Evolutionary conservation across 495 filamentous ascomycete genomes (phyloP).

Genomic region (Penicillium taxi): DNA sequence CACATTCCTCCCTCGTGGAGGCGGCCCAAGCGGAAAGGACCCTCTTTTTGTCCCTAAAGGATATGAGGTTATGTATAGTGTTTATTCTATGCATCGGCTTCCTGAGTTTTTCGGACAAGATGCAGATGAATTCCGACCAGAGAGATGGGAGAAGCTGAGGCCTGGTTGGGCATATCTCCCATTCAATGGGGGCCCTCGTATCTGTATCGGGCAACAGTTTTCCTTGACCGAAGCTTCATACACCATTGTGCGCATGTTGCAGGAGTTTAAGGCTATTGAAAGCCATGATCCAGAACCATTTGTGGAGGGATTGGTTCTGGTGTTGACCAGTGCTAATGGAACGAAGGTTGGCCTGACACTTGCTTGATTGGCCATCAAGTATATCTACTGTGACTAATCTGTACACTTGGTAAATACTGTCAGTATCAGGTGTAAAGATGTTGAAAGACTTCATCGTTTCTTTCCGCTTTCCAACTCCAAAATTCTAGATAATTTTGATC

Average conservation of each 20-base stretch:
- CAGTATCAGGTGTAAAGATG: too few relatives aligned
- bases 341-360: slow-evolving; percentile 14
- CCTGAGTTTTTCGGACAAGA: slow-evolving; percentile 41
- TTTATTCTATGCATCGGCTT: slow-evolving; percentile 38
- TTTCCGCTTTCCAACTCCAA: too few relatives aligned
- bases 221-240: slow-evolving; percentile 51
- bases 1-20: slow-evolving; percentile 42
- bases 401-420: too few relatives aligned
- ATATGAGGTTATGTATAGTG: slow-evolving; percentile 12
- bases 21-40: slow-evolving; percentile 34
- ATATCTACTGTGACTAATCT: too few relatives aligned
- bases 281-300: slow-evolving; percentile 30
- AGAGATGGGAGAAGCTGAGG: slow-evolving; percentile 38
- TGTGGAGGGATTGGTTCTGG: slow-evolving; percentile 8
- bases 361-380: too few relatives aligned
- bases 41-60: slow-evolving; percentile 22
- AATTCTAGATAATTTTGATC: too few relatives aligned
- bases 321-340: slow-evolving; percentile 18
- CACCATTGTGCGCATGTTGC: slow-evolving; percentile 44
- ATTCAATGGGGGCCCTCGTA: slow-evolving; percentile 52
- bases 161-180: slow-evolving; percentile 39
- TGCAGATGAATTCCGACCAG: slow-evolving; percentile 38
- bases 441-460: too few relatives aligned
- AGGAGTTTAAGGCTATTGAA: slow-evolving; percentile 45
- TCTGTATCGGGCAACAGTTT: slow-evolving; percentile 43